Evolutionary conservation across 1,284 basidiomycete species (phyloP).

Genomic region (Hemileia vastatrix): DNA sequence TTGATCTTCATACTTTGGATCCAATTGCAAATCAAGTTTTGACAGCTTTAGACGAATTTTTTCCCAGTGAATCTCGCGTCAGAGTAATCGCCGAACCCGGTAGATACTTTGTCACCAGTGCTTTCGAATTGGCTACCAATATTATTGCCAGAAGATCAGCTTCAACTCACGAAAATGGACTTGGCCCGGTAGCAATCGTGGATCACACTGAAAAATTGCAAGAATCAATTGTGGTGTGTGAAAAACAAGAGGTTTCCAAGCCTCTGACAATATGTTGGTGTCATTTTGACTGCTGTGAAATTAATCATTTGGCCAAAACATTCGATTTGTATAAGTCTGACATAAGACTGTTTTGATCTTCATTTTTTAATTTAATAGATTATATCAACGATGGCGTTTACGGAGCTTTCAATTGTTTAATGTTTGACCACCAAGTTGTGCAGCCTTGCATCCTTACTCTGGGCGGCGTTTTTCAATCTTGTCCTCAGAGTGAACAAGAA

Average conservation of each 20-base stretch:
- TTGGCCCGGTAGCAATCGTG: background rate
- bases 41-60: constrained; percentile 66
- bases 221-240: no score
- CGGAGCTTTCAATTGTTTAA: constrained; percentile 93
- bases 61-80: constrained; percentile 67
- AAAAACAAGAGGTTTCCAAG: constrained; percentile 49
- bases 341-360: no score
- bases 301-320: background rate
- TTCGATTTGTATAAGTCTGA: no score
- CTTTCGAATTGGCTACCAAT: constrained; percentile 86
- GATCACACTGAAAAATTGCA: background rate
- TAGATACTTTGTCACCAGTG: constrained; percentile 81
- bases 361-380: constrained; percentile 43
- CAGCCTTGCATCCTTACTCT: constrained; percentile 66
- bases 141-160: constrained; percentile 68
- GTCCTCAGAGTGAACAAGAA: background rate
- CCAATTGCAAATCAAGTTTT: constrained; percentile 64
- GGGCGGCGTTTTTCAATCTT: constrained; percentile 32
- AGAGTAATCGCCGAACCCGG: constrained; percentile 94
- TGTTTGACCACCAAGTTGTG: constrained; percentile 84
- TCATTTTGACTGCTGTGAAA: background rate
- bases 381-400: constrained; percentile 98
- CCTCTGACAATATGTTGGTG: constrained; percentile 60
- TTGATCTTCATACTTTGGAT: constrained; percentile 82
- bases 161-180: constrained; percentile 34